Base-by-base conservation (phyloP, 2,329 filamentous ascomycete species). In the Aspergillus bombycis region DNA sequence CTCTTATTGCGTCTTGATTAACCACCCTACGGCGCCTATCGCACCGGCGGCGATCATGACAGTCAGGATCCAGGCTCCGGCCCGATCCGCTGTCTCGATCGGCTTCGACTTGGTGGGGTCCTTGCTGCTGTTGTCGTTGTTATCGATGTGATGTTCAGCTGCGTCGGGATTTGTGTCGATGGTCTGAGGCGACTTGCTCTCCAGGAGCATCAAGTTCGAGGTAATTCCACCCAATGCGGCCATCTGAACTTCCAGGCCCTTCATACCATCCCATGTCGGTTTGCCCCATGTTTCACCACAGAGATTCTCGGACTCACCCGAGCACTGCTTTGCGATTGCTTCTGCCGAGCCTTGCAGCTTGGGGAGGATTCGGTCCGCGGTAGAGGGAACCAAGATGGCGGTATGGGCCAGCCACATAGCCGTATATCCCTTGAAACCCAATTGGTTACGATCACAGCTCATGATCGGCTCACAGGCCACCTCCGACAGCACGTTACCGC, bases 371-470 rank as follows among this genome's bases (percentile, higher is more conserved):
- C 74, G 78, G 0, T 81, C 75, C n/a, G 74, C 73, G 1, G 85
- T 88, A 60, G 83, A 83, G 0, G 89, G 89, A 0, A 86, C 89
- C n/a, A 91, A 62, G 68, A 88, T 82, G 4, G 85, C 84, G 1
- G 85, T 82, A 28, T 84, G 80, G 2, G 86, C 81, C 68, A 91
- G 80, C 85, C 88, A 90, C 41, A 88, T 85, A 68, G 87, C 83
- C 19, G 91, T 80, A 67, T 88, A 88, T 48, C 89, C 89, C 77
- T 91, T 91, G 83, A 89, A 92, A 1, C 85, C 86, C 60, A 86
- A 75, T 82, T 92, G 89, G 71, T 93, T 90, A 52, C 84, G 81
- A 57, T 88, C 88, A 79, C 91, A 94, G 32, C 78, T 84, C n/a
- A 73, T 66, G 1, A 70, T 77, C 2, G 81, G 74, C 69, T 92